Evolutionary conservation across 1,284 basidiomycete species (phyloP).

Genomic region (Farysia itapuensis): DNA sequence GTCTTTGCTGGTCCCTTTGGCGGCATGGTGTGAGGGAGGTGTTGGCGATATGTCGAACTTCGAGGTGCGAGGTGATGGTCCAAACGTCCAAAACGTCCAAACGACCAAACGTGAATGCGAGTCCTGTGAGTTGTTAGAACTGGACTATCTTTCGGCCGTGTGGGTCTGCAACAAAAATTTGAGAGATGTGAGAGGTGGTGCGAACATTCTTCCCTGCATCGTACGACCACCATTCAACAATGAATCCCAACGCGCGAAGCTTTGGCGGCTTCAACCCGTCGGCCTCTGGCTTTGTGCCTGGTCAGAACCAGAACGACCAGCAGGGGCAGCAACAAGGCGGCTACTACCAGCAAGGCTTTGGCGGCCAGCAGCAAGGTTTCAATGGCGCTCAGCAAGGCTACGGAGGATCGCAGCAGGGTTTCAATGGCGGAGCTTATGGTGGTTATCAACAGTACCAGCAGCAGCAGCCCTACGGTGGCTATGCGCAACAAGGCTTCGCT

Average conservation of each 20-base stretch:
- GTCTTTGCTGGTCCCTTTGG: conserved; percentile 19
- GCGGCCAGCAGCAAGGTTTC: conserved; percentile 42
- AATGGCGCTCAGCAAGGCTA: conserved; percentile 12
- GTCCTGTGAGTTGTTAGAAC: too few species aligned
- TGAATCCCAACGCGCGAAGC: conserved; percentile 59
- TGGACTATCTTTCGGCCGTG: too few species aligned
- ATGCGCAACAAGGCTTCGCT: conserved; percentile 7
- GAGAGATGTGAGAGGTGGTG: too few species aligned
- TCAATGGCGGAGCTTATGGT: conserved; percentile 19
- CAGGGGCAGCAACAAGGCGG: conserved; percentile 23
- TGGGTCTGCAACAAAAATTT: too few species aligned
- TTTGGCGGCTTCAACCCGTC: conserved; percentile 57
- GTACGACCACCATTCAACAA: conserved; percentile 7
- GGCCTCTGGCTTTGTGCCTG: conserved; percentile 55
- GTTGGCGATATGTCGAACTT: too few species aligned
- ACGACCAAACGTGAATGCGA: too few species aligned
- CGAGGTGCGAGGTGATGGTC: too few species aligned
- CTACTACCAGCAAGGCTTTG: conserved; percentile 30
- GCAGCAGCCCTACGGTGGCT: conserved; percentile 36
- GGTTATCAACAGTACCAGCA: conserved; percentile 28
- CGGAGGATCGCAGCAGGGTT: conserved; percentile 18
- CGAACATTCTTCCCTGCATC: too few species aligned
- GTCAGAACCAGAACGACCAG: conserved; percentile 28
- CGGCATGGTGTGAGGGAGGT: too few species aligned
- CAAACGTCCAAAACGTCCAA: too few species aligned